These are phyloP conservation scores for Crepidotus variabilis DNA, from an alignment of 768 basidiomycete species.

Conservation along the genomic window DNA sequence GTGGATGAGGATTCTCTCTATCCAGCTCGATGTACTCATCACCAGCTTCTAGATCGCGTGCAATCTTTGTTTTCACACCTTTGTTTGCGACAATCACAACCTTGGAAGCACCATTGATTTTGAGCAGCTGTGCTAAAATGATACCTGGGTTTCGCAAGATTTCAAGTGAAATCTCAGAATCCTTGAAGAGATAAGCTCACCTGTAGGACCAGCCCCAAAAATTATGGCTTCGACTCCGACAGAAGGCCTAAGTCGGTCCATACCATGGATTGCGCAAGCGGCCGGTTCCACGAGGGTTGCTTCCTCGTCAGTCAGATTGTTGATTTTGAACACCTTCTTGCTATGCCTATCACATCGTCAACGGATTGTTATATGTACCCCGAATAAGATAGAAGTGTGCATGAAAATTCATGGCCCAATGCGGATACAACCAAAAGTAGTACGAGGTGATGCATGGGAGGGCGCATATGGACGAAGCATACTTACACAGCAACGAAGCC, in stretches of 20 bases:
- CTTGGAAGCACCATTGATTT: slow-evolving; percentile 77
- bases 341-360: slow-evolving; percentile 27
- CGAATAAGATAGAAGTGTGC: background rate
- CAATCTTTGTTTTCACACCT: slow-evolving; percentile 86
- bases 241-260: slow-evolving; percentile 80
- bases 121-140: slow-evolving; percentile 82
- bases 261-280: slow-evolving; percentile 87
- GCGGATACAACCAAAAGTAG: too few relatives aligned
- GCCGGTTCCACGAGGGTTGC: slow-evolving; percentile 88
- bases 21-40: slow-evolving; percentile 86
- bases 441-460: background rate
- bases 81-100: slow-evolving; percentile 87
- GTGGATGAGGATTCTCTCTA: slow-evolving; percentile 59
- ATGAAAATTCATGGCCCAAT: background rate
- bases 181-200: slow-evolving; percentile 24
- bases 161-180: slow-evolving; percentile 44
- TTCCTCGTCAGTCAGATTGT: slow-evolving; percentile 85
- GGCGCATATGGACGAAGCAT: background rate
- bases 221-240: slow-evolving; percentile 83
- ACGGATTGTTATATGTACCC: background rate
- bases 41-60: slow-evolving; percentile 67
- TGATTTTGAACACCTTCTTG: slow-evolving; percentile 81
- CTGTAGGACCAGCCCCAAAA: slow-evolving; percentile 84
- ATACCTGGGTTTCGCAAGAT: slow-evolving; percentile 34
- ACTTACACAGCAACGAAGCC: slow-evolving; percentile 82